Conservation (phyloP, 106 monocot species). For the Chionographis japonica region DNA sequence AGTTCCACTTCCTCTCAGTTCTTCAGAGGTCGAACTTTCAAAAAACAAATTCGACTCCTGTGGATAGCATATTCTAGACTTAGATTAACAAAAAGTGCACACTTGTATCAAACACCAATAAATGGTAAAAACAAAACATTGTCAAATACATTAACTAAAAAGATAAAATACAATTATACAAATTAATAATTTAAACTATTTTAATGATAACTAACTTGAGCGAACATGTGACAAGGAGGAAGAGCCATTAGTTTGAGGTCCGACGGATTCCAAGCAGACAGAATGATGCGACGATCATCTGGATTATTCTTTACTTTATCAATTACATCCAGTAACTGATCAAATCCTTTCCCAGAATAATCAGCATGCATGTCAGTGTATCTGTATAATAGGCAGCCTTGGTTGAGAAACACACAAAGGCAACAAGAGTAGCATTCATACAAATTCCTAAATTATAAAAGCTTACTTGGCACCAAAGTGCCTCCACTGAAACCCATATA, state of each 20-base stretch:
- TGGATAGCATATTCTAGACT: no score
- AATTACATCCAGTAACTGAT: conserved; percentile 86
- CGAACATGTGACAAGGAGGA: conserved; percentile 98
- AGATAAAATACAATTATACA: no score
- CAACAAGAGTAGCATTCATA: not conserved
- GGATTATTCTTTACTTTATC: conserved; percentile 94
- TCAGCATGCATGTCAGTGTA: conserved; percentile 90
- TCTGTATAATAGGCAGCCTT: conserved; percentile 26
- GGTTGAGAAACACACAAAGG: not conserved
- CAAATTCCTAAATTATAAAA: not conserved
- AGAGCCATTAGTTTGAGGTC: conserved; percentile 95
- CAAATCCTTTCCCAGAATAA: conserved; percentile 95
- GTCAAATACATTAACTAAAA: no score
- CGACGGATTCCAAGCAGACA: conserved; percentile 97
- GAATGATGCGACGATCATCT: conserved; percentile 81
- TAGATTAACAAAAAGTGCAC: no score
- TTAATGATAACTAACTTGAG: conserved; percentile 52
- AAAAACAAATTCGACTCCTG: no score
- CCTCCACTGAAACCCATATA: conserved; percentile 99
- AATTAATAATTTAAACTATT: not conserved
- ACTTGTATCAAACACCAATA: no score
- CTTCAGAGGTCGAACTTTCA: no score
- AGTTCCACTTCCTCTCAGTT: no score
- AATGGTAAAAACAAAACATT: no score
- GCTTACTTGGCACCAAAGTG: conserved; percentile 98